Conservation (phyloP, 495 filamentous ascomycete genomes). For the Aspergillus mulundensis region DNA sequence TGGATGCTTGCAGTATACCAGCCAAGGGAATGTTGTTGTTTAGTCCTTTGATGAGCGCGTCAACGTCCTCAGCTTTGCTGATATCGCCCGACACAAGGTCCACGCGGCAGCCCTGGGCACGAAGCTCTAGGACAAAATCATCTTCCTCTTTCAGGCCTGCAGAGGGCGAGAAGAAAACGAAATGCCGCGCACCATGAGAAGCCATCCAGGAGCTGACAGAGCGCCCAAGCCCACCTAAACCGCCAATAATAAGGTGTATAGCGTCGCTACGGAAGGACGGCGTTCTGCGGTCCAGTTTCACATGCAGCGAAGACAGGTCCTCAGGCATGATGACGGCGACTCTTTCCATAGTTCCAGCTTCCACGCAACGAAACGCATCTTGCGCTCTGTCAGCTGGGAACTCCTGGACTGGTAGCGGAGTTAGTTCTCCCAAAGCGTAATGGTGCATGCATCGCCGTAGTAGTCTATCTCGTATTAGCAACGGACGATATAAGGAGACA, state of each 20-base stretch:
- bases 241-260: slow-evolving; percentile 5
- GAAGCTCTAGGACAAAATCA: background rate
- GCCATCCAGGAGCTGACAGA: slow-evolving; percentile 5
- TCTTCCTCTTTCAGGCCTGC: background rate
- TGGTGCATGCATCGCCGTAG: slow-evolving; percentile 3
- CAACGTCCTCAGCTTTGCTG: background rate
- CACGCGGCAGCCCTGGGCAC: background rate
- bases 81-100: slow-evolving; percentile 4
- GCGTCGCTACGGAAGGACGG: background rate
- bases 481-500: too few relatives aligned
- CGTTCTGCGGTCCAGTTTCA: background rate
- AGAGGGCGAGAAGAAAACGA: slow-evolving; percentile 7
- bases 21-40: background rate
- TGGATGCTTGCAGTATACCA: slow-evolving; percentile 6
- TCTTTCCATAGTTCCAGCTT: background rate
- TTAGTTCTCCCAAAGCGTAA: slow-evolving; percentile 1
- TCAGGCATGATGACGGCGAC: background rate
- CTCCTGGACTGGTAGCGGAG: background rate
- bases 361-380: background rate
- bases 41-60: background rate
- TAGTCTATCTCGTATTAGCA: background rate
- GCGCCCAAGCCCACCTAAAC: slow-evolving; percentile 6
- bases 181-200: background rate
- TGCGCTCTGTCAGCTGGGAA: background rate
- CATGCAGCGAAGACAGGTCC: background rate